These are phyloP conservation scores for Triticum timopheevii DNA, from an alignment of 176 grass and related monocot species.

Conservation along the genomic window DNA sequence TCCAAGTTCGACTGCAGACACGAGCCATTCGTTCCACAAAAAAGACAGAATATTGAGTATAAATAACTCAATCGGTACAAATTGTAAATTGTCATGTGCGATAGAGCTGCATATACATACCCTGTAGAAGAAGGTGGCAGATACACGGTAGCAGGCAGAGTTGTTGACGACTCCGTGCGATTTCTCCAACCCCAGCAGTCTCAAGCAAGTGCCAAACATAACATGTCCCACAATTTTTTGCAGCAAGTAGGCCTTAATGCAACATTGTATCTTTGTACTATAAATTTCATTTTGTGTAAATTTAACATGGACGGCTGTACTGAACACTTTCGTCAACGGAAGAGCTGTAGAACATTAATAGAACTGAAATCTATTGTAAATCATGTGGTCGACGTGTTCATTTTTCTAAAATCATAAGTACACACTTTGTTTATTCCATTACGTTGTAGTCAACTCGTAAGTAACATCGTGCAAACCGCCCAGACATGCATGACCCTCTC, in stretches of 20 bases:
- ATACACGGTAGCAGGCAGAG: neutral
- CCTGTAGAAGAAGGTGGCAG: neutral
- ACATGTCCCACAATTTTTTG: constrained; percentile 81
- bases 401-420: neutral
- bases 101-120: neutral
- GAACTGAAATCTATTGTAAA: neutral
- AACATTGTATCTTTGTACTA: neutral
- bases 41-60: too few species aligned
- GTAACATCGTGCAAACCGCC: neutral
- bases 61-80: too few species aligned
- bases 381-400: neutral
- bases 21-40: too few species aligned
- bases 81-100: too few species aligned
- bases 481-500: neutral
- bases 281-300: neutral
- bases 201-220: constrained; percentile 72
- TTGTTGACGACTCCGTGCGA: too few species aligned
- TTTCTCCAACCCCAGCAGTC: constrained; percentile 39
- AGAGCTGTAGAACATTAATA: neutral
- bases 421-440: constrained; percentile 14
- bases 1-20: too few species aligned
- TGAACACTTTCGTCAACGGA: neutral
- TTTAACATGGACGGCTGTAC: neutral
- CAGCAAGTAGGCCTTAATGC: constrained; percentile 32
- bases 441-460: neutral